Base-by-base conservation (phyloP, 1,284 basidiomycete species). In the Ceratobasidium sp. region DNA sequence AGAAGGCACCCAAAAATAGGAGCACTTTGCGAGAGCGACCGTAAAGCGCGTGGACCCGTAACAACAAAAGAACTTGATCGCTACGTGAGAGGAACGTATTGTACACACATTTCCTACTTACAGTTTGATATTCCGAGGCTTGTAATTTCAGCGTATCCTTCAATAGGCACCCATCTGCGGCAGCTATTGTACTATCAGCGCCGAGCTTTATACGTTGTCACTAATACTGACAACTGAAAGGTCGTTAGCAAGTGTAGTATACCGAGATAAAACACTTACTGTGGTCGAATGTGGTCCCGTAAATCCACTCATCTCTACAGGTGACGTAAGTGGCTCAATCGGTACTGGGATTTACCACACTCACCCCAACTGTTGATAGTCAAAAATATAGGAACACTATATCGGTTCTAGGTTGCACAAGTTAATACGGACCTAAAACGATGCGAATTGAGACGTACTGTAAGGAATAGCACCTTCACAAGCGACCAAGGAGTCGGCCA, bases 11-110 rank as follows among this genome's bases (percentile, higher is more conserved):
- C 20, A 60, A 45, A 8, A 58, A 22, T 1, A 64, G 2, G n/a
- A 70, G 56, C 13, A 70, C 50, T 32, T 45, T 70, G 8, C 69
- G 58, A 27, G 52, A 34, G 25, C 69, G 56, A 12, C 69, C 69
- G 25, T 60, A 70, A 13, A 70, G 34, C 8, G 69, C 69, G 27
- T 70, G 69, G 6, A 70, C 47, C 25, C 69, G 32, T 29, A 70
- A 40, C 22, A 70, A 42, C 5, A 70, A 40, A 15, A 70, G 31
- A 27, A 62, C 69, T 70, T 10, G 31, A 15, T 20, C 7, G 10
- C 13, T 2, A 31, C 15, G 42, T 45, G 38, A 47, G 57, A 47
- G 4, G 20, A 60, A 34, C 27, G 25, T 47, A 15, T 20, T 27
- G 29, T 15, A 47, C 2, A n/a, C 15, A 4, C 8, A 34, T 62